Percentiles rank a stretch among this genome's conserved stretches.
Conservation (phyloP, 2,329 filamentous ascomycete species). For the Pyrenophora tritici-repentis region DNA sequence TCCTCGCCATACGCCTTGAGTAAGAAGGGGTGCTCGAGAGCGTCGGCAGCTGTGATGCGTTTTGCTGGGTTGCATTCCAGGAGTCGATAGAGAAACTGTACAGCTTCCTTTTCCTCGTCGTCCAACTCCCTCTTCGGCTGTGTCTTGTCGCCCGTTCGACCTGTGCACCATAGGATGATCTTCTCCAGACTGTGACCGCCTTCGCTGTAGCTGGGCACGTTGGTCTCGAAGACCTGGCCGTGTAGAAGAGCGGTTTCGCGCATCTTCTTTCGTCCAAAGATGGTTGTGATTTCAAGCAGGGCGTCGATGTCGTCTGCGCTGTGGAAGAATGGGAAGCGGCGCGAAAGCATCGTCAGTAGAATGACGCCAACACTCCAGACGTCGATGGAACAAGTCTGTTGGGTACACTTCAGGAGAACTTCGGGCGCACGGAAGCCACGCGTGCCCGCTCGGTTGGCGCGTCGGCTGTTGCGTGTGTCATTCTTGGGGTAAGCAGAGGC, state of each 20-base stretch:
- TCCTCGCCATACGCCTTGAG: constrained; percentile 34
- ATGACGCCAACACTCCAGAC: constrained; percentile 99
- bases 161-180: constrained; percentile 94
- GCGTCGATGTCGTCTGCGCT: constrained; percentile 97
- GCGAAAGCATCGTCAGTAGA: constrained; percentile 87
- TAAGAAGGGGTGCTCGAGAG: constrained; percentile 74
- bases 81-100: constrained; percentile 72
- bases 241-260: constrained; percentile 80
- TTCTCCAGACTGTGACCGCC: constrained; percentile 88
- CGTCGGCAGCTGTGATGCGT: constrained; percentile 75
- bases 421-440: constrained; percentile 95
- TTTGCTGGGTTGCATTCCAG: constrained; percentile 76
- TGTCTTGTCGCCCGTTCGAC: constrained; percentile 65
- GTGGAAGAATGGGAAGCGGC: constrained; percentile 97
- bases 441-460: constrained; percentile 93
- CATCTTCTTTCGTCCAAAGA: constrained; percentile 88
- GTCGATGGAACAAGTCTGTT: constrained; percentile 89
- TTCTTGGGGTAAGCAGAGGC: constrained; percentile 80
- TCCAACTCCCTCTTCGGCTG: constrained; percentile 58
- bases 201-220: constrained; percentile 85
- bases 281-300: constrained; percentile 94
- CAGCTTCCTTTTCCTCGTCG: constrained; percentile 71
- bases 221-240: constrained; percentile 90
- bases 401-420: constrained; percentile 95
- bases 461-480: constrained; percentile 82